Base-by-base conservation (phyloP, 345 rosid genomes). In the Populus pruinosa region DNA sequence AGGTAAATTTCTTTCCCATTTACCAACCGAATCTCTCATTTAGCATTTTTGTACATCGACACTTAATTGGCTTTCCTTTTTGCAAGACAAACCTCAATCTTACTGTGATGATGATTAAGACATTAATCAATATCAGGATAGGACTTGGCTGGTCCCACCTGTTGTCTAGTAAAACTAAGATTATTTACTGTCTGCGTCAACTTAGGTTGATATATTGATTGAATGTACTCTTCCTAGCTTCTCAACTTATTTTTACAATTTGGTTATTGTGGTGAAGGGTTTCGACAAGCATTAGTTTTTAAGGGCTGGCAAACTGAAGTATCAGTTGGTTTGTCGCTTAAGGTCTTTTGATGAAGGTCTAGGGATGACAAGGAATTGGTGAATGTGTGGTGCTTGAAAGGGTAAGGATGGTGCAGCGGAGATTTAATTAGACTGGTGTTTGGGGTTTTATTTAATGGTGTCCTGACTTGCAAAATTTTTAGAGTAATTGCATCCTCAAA, bases 1-100 rank as follows among this genome's bases (percentile, higher is more conserved):
- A 88, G 91, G 95, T 89, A 77, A 78, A 39, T 53, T 70, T 61
- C 66, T 66, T 53, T 44, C 59, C 8, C 8, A 20, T 41, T 47
- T 12, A 47, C 50, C 50, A 47, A 14, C 50, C 18, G 5, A 47
- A 47, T 47, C 50, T 47, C 50, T 12, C 5, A 47, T 47, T 63
- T 63, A 63, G 67, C 38, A 63, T 36, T 63, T 63, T 63, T 14
- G 18, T 35, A 66, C 11, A 66, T 23, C 33, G 38, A 33, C n/a
- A 6, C 23, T 47, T 6, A 44, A 5, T 10, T 29, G 20, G 21
- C 39, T 55, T 20, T 73, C 33, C 13, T n/a, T 50, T 41, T 49
- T 29, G 41, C 71, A 27, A 79, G 65, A 20, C 66, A 63, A 6
- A 36, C 2, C 63, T 25, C 14, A 38, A 25, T 67, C 62, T 43